Evolutionary conservation across 1,139 yeast genomes (phyloP).

Genomic region (Kluyveromyces marxianus): DNA sequence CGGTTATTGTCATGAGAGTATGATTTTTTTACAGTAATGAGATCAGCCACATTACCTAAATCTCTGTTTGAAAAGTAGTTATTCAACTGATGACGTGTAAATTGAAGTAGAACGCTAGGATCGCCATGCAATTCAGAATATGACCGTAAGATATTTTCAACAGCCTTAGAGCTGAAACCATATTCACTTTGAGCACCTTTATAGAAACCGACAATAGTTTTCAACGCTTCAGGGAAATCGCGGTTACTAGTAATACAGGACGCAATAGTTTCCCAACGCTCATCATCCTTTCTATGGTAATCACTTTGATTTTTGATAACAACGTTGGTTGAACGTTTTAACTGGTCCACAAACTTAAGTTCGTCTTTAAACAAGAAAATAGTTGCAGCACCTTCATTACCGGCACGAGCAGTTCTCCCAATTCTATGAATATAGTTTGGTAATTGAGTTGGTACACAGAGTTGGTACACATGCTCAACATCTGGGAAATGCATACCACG

Average conservation of each 20-base stretch:
- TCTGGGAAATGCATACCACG: slow-evolving; percentile 93
- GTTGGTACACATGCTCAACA: slow-evolving; percentile 74
- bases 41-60: not conserved
- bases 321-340: slow-evolving; percentile 43
- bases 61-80: slow-evolving; percentile 4
- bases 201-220: slow-evolving; percentile 24
- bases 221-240: slow-evolving; percentile 19
- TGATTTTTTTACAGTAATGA: not conserved
- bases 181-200: slow-evolving; percentile 20
- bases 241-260: slow-evolving; percentile 22
- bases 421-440: slow-evolving; percentile 85
- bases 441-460: slow-evolving; percentile 65
- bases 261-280: slow-evolving; percentile 22
- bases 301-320: slow-evolving; percentile 37
- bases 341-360: slow-evolving; percentile 38
- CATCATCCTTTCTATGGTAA: slow-evolving; percentile 25
- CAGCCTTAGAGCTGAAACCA: slow-evolving; percentile 13
- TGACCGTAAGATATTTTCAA: slow-evolving; percentile 20
- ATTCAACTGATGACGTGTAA: slow-evolving; percentile 6
- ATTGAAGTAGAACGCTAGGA: slow-evolving; percentile 16
- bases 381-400: slow-evolving; percentile 63
- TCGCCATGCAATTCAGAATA: slow-evolving; percentile 22
- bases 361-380: slow-evolving; percentile 46
- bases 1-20: not conserved
- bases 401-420: slow-evolving; percentile 96